Conservation (phyloP, 371 early-diverging fungal species). For the Basidiobolus meristosporus region DNA sequence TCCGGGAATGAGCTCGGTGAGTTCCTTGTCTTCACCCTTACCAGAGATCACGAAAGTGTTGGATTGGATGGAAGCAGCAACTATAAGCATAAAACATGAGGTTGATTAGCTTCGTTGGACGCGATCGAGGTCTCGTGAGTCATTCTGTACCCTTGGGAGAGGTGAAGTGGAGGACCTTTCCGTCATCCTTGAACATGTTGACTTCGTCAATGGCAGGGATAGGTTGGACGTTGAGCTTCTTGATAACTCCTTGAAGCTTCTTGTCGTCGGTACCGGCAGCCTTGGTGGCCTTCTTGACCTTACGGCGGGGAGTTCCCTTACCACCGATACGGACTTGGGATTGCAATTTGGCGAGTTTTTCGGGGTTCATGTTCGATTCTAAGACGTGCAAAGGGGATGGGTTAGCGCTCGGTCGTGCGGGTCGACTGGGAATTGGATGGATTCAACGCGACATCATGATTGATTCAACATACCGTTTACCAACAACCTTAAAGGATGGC, state of each 20-base stretch:
- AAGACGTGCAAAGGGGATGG: no score
- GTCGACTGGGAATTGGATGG: no score
- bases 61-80: not conserved
- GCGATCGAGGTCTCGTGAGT: no score
- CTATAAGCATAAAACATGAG: not conserved
- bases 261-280: constrained; percentile 65
- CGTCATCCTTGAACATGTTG: constrained; percentile 95
- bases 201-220: constrained; percentile 86
- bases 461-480: no score
- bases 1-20: constrained; percentile 79
- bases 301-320: constrained; percentile 87
- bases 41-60: constrained; percentile 3
- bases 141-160: constrained; percentile 60
- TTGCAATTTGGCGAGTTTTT: constrained; percentile 90
- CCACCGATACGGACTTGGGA: constrained; percentile 76
- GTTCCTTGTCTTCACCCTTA: constrained; percentile 15
- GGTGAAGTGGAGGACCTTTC: constrained; percentile 83
- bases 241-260: constrained; percentile 68
- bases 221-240: constrained; percentile 74
- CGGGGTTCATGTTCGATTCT: constrained; percentile 59
- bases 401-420: no score
- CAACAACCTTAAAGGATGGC: no score
- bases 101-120: no score
- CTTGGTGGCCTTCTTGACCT: constrained; percentile 64
- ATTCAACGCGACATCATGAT: no score